Conservation (phyloP, 176 grass and related monocot genomes). For the Juncus inflexus region DNA sequence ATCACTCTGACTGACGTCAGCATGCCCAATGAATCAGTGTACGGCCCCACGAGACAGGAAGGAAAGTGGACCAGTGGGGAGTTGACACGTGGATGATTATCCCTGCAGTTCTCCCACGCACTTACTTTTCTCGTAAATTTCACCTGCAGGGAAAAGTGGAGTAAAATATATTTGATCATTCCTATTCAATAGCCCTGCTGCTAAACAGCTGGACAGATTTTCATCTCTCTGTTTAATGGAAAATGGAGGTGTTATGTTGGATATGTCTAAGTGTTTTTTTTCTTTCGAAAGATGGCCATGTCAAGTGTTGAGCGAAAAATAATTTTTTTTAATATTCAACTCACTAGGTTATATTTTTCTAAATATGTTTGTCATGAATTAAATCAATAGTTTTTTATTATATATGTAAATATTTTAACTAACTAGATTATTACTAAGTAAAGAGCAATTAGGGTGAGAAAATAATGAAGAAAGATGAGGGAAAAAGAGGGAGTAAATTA, state of each 20-base stretch:
- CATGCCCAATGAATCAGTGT: constrained; percentile 17
- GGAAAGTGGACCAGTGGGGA: neutral
- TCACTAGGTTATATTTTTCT: no score
- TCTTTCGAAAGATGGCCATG: no score
- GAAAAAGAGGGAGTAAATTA: no score
- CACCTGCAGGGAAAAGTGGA: neutral
- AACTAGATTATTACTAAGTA: no score
- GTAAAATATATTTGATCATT: neutral
- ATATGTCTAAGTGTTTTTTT: no score
- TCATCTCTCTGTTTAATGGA: neutral
- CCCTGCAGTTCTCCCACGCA: neutral
- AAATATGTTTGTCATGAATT: no score
- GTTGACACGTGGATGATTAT: neutral
- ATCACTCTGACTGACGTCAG: constrained; percentile 8
- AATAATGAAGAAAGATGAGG: no score
- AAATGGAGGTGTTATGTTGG: neutral
- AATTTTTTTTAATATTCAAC: no score
- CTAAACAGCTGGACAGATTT: neutral
- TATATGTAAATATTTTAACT: no score
- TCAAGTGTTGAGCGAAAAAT: no score
- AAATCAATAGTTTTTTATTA: no score
- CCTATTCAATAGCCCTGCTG: neutral
- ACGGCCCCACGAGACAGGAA: constrained; percentile 27
- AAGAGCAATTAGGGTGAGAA: no score
- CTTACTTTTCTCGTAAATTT: neutral